Evolutionary conservation across 2,329 filamentous ascomycete species (phyloP), one percentile per base, ranked within the genome.

Genomic region (Cytospora chrysosperma): DNA sequence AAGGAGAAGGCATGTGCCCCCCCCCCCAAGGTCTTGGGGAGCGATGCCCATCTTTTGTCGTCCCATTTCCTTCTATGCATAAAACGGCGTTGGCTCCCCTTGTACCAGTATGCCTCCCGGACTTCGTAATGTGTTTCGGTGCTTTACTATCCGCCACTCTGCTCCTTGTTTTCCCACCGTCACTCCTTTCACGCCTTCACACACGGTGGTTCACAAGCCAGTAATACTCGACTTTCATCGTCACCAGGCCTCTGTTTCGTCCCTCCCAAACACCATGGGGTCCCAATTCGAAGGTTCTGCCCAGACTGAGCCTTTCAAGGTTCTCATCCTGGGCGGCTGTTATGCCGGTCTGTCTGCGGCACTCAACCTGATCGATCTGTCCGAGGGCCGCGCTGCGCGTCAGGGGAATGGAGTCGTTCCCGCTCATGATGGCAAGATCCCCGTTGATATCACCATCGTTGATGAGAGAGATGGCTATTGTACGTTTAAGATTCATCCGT

Each of bases 401-500:
- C 77, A 79, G 57, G 72, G 62, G 24, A 68, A 64, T 54, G 69
- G 65, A 57, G 70, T 64, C 56, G 70, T 63, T 8, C 66, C 68
- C 53, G 67, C 65, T 57, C 62, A 69, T 43, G 43, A 63, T 65
- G 65, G 61, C 62, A 65, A 78, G 27, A 78, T 88, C 52, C 80
- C 85, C 1, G 75, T 91, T 17, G 83, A 92, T 43, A 87, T 93
- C 57, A 92, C 88, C 26, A 82, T 93, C 26, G 86, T 91, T 27
- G 90, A 93, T 70, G 89, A 93, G 74, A 80, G 89, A n/a, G 90
- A 93, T 78, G 91, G 91, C n/a, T 93, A 87, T 73, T 93, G 90
- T 93, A 79, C 69, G 88, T 76, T 9, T 68, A 51, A 65, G 49
- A 28, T 19, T 9, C 10, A 21, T 43, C 40, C 43, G n/a, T n/a